Evolutionary conservation across 2,329 filamentous ascomycete genomes (phyloP).

Genomic region (Botrytis hyacinthi): DNA sequence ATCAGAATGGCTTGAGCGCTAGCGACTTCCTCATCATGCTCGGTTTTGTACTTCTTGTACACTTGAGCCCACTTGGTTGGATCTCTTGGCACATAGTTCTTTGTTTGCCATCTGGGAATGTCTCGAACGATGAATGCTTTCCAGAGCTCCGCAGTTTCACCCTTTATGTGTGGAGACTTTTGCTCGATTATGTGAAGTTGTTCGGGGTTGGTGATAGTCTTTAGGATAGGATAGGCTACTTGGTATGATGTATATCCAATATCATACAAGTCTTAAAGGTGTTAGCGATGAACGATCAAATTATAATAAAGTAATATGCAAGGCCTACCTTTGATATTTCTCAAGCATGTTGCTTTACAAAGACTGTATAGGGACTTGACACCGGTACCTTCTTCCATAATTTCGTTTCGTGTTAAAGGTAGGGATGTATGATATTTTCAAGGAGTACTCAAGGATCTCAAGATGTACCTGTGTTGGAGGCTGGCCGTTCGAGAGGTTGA

Average conservation of each 20-base stretch:
- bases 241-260: conserved; percentile 70
- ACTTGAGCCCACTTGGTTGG: conserved; percentile 73
- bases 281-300: conserved; percentile 2
- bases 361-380: conserved; percentile 51
- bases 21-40: conserved; percentile 56
- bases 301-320: background rate
- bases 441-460: background rate
- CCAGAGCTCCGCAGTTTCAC: conserved; percentile 73
- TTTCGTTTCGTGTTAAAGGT: background rate
- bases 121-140: conserved; percentile 73
- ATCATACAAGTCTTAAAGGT: conserved; percentile 56
- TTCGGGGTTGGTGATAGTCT: conserved; percentile 66
- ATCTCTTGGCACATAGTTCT: conserved; percentile 63
- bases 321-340: conserved; percentile 47
- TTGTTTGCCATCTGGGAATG: conserved; percentile 61
- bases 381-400: background rate
- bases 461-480: background rate
- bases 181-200: conserved; percentile 75
- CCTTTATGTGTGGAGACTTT: conserved; percentile 72
- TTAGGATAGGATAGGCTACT: conserved; percentile 64
- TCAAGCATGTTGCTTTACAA: conserved; percentile 51
- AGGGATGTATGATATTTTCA: background rate
- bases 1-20: conserved; percentile 56
- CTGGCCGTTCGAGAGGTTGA: background rate
- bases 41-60: conserved; percentile 66